These are phyloP conservation scores for Panaeolus cyanescens DNA, from an alignment of 768 basidiomycete genomes.

Conservation along the genomic window DNA sequence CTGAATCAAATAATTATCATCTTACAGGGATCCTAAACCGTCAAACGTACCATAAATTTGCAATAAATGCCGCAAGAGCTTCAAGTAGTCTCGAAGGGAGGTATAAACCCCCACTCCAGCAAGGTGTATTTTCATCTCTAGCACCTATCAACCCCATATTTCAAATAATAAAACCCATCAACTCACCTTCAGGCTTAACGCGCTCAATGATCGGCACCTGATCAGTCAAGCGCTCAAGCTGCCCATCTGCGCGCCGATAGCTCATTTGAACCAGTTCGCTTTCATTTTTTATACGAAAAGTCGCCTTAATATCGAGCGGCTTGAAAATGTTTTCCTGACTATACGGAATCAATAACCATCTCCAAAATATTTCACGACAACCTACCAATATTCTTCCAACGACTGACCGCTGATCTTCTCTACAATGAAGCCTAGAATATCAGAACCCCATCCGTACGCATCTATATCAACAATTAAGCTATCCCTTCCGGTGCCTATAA, in stretches of 20 bases:
- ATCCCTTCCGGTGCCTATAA: not conserved
- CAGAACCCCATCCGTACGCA: constrained; percentile 30
- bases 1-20: constrained; percentile 3
- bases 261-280: constrained; percentile 18
- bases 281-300: constrained; percentile 29
- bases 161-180: constrained; percentile 1
- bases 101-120: constrained; percentile 24
- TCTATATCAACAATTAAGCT: constrained; percentile 17
- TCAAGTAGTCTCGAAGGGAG: constrained; percentile 27
- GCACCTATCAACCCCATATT: too few relatives aligned
- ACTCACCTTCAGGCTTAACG: constrained; percentile 23
- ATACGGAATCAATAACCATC: not conserved
- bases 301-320: constrained; percentile 27
- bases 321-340: constrained; percentile 28
- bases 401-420: constrained; percentile 28
- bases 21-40: not conserved
- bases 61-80: constrained; percentile 30
- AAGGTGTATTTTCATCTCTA: not conserved
- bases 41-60: constrained; percentile 24
- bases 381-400: constrained; percentile 30
- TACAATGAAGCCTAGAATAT: constrained; percentile 30
- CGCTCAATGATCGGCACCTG: constrained; percentile 20
- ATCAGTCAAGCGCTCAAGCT: constrained; percentile 15
- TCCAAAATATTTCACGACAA: not conserved
- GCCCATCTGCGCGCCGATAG: constrained; percentile 20